A percentile compares a stretch with the other conserved stretches of the same genome.
Evolutionary conservation across 164 flowering plant species (phyloP).

Genomic region (Warburgia ugandensis): DNA sequence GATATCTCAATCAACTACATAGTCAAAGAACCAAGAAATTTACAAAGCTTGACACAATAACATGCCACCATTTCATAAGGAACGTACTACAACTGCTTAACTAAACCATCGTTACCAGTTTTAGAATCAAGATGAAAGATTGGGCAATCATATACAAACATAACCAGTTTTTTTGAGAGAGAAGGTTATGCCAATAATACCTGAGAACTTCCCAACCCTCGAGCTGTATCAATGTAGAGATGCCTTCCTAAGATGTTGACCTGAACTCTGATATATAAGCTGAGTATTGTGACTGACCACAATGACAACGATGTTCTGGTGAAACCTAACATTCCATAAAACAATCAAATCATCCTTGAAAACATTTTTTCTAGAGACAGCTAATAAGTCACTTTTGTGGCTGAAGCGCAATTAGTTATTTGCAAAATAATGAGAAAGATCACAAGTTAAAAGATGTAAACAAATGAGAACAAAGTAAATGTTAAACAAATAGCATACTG

Average conservation of each 20-base stretch:
- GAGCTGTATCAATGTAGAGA: conserved; percentile 81
- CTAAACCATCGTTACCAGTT: too few species aligned
- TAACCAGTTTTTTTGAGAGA: neutral
- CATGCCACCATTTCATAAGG: too few species aligned
- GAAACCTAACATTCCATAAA: conserved; percentile 50
- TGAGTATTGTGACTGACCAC: conserved; percentile 71
- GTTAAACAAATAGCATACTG: conserved; percentile 42
- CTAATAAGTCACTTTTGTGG: neutral
- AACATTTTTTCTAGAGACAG: conserved; percentile 2
- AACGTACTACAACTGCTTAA: too few species aligned
- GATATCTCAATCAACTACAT: too few species aligned
- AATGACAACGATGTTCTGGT: conserved; percentile 64
- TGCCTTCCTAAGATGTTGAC: conserved; percentile 92
- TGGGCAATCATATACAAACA: neutral
- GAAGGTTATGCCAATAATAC: conserved; percentile 28
- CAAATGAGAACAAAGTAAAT: too few species aligned
- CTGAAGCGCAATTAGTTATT: neutral
- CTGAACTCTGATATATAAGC: conserved; percentile 75
- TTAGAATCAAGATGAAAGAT: neutral
- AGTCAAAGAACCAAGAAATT: too few species aligned
- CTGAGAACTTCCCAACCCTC: conserved; percentile 48
- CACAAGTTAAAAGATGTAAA: neutral
- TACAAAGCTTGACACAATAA: too few species aligned
- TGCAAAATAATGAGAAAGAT: neutral
- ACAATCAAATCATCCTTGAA: conserved; percentile 1